Evolutionary conservation across 192 early-diverging fungal genomes (phyloP).

Genomic region (Phlyctochytrium bullatum): DNA sequence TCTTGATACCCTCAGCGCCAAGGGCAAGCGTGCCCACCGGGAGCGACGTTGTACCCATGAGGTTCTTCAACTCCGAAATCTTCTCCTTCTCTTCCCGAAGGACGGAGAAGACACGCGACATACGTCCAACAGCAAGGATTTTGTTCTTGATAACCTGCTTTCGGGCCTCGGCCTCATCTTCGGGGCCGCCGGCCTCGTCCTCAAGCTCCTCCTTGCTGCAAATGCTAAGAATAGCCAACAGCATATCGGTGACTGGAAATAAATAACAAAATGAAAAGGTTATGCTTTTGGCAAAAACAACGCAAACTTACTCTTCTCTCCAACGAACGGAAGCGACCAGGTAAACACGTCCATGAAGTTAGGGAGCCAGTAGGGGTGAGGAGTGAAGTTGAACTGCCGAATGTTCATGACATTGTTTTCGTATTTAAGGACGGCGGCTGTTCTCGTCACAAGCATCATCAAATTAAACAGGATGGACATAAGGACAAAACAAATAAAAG

Average conservation of each 20-base stretch:
- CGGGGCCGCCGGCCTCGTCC: constrained; percentile 45
- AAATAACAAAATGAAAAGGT: constrained; percentile 9
- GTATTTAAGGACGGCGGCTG: constrained; percentile 93
- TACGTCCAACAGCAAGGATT: constrained; percentile 88
- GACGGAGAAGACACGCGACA: constrained; percentile 86
- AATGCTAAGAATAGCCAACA: constrained; percentile 89
- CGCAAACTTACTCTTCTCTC: constrained; percentile 80
- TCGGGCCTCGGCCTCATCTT: constrained; percentile 58
- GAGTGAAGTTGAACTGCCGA: constrained; percentile 90
- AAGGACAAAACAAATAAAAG: constrained; percentile 7
- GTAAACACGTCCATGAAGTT: constrained; percentile 99
- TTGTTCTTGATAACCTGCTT: constrained; percentile 76
- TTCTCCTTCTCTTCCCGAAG: constrained; percentile 83
- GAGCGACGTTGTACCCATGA: constrained; percentile 79
- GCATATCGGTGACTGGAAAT: constrained; percentile 88
- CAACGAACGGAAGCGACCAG: constrained; percentile 96
- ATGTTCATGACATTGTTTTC: constrained; percentile 99
- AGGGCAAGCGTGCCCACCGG: constrained; percentile 84
- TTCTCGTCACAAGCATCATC: background rate
- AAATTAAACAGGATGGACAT: constrained; percentile 4
- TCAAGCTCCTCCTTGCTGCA: constrained; percentile 94
- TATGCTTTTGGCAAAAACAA: no score
- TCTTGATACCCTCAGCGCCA: constrained; percentile 90
- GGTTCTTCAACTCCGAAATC: constrained; percentile 88
- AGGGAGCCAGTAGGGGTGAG: constrained; percentile 97